Evolutionary conservation across 176 grass and related monocot species (phyloP), one percentile per base, ranked within the genome.

Genomic region (Ensete ventricosum): DNA sequence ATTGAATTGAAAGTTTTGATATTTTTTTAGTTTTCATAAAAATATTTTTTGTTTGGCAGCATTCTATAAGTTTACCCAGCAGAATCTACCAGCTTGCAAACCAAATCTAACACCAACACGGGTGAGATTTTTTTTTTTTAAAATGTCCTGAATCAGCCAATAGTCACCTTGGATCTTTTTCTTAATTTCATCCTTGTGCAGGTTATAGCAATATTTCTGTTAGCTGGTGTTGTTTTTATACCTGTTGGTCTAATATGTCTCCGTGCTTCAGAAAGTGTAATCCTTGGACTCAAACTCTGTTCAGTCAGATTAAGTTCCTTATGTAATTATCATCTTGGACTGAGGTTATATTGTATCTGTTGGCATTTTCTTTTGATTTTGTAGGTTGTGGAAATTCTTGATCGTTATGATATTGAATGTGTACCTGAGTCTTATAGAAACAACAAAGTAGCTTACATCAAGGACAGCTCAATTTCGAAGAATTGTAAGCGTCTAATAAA

Each of bases 31-130:
- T 62, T 82, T 79, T 82, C 22, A 79, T 52, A 19, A 43, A 24
- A 1, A 9, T 72, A 53, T 74, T 58, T 48, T 8, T 87, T 19
- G 9, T 79, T 81, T 83, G 85, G 26, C 84, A 91, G 90, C 89
- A 64, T 87, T 89, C 64, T 87, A 91, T 78, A 89, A 48, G 53
- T 99, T 99, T 67, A 99, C 91, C 69, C 88, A 99, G 79, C 90
- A 99, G 77, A 93, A 94, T 74, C 86, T 99, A 76, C 84, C 90
- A 62, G 76, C 88, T 80, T 99, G 95, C 86, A 99, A 89, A 59
- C 88, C 86, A 0, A 82, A 84, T 87, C 89, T 91, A 72, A 89
- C 95, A 66, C 76, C 90, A 74, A 84, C 90, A 80, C 86, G 74
- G 74, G 95, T 99, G 85, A 89, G 84, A 63, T 87, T 23, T 25